These are phyloP conservation scores for Dillenia suffruticosa DNA, from an alignment of 164 flowering plant species.

Conservation along the genomic window DNA sequence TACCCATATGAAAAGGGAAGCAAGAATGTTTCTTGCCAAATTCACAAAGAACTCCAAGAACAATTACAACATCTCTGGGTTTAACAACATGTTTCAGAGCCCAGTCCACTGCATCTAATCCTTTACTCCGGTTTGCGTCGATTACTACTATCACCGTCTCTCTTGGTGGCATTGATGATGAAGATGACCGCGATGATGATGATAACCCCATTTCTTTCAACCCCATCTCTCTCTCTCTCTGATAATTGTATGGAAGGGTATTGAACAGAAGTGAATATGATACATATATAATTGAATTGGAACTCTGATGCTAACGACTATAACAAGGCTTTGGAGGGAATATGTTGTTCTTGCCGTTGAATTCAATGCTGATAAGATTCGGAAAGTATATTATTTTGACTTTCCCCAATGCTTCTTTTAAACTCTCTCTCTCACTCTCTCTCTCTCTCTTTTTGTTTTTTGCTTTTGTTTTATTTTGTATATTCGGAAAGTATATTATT, in stretches of 20 bases:
- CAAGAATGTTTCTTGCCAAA: slow-evolving; percentile 34
- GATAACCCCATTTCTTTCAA: not conserved
- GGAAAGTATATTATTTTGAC: not conserved
- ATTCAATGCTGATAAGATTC: slow-evolving; percentile 14
- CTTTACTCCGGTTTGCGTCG: slow-evolving; percentile 33
- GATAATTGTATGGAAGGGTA: not conserved
- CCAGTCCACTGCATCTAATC: slow-evolving; percentile 31
- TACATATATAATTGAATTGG: slow-evolving; percentile 4
- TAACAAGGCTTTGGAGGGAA: not conserved
- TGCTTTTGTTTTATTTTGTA: no score
- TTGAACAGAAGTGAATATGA: not conserved
- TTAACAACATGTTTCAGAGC: slow-evolving; percentile 39
- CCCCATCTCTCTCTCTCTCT: not conserved
- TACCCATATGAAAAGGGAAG: slow-evolving; percentile 27
- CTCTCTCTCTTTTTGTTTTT: no score
- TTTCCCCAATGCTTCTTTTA: no score
- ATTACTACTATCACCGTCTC: slow-evolving; percentile 43
- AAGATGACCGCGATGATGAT: not conserved
- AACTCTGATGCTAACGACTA: slow-evolving; percentile 6
- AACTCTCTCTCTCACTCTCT: no score
- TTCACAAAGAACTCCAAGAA: slow-evolving; percentile 32
- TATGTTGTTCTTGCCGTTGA: not conserved
- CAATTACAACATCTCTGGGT: slow-evolving; percentile 37
- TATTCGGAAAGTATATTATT: no score
- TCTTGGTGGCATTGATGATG: not conserved